Base-by-base conservation (phyloP, 2,329 filamentous ascomycete genomes). In the Sporothrix brunneoviolacea region DNA sequence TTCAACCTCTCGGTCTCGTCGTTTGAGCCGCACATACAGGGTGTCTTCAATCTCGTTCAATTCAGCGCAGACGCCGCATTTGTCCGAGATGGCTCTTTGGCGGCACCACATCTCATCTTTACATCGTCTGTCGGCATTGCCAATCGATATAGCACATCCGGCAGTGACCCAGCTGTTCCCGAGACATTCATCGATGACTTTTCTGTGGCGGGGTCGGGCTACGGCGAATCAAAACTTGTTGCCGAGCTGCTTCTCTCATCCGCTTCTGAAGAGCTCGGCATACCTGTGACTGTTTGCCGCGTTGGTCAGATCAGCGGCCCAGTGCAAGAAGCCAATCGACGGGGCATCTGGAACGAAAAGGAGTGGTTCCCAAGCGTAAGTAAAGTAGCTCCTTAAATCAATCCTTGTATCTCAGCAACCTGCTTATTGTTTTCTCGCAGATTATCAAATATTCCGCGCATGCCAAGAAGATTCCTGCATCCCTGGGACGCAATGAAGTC, bases 301-400 rank as follows among this genome's bases (percentile, higher is more conserved):
- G 45, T 48, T 36, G 45, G 45, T 15, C 45, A 49, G 9, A 49
- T 49, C 30, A 49, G 37, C 13, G 46, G 46, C 6, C 46, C 46
- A 2, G 28, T 49, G n/a, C n/a, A n/a, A n/a, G n/a, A n/a, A n/a
- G n/a, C n/a, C 24, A 10, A 21, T 3, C 3, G 19, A 3, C 18
- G 9, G 7, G 46, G 46, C n/a, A 4, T 36, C 16, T 42, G 46
- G 38, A 41, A 32, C 18, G 28, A 39, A 13, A 41, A 42, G 8
- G 46, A 49, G 12, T 49, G 46, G 46, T 42, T 49, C 13, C 46
- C 38, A 9, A 42, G 38, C 9, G 37, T 49, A n/a, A n/a, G n/a
- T n/a, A n/a, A n/a, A n/a, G n/a, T n/a, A n/a, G n/a, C n/a, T n/a
- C n/a, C n/a, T n/a, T n/a, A n/a, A n/a, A n/a, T n/a, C n/a, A n/a